Evolutionary conservation across 192 early-diverging fungal species (phyloP), one percentile per base, ranked within the genome.

Genomic region (Linnemannia hyalina): DNA sequence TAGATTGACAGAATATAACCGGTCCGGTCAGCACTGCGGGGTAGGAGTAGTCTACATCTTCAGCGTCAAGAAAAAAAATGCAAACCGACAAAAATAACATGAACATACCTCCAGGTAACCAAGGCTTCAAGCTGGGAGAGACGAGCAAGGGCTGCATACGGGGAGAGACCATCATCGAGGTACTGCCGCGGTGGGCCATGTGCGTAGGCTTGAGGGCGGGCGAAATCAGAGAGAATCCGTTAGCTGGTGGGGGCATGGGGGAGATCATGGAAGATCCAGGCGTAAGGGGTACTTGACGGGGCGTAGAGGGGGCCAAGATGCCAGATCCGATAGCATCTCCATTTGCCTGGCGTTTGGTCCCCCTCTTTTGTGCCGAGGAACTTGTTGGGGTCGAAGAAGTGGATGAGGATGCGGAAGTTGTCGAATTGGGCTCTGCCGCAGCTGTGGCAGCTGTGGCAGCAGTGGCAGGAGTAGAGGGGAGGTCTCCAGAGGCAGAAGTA

Each of bases 171-270:
- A 85, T 46, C 46, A 85, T 60, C 2, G 77, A 49, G 1, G 36
- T 40, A 35, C 69, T 77, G 9, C 75, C 75, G 3, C 83, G 83
- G 46, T 85, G 80, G 68, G 75, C 75, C 74, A 85, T 79, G 42
- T 80, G 22, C 0, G 83, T 85, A 18, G 83, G 83, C 70, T 85
- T 85, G 8, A 85, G 32, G 4, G 83, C 83, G 3, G 83, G 83
- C 0, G 83, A 85, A 32, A 85, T 85, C 26, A 85, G 36, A 20
- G 83, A 68, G 47, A 85, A 85, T 49, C 83, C 78, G 68, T 49
- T 85, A 4, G 83, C 54, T 26, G 83, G 82, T 72, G 82, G 83
- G 18, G 83, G 78, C 83, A 85, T 85, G 5, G 82, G 82, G 20
- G 82, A 79, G 77, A 80, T 85, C 26, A 63, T 38, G 6, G 82